Conservation (phyloP, 768 basidiomycete species). For the Tylopilus subfusipes region DNA sequence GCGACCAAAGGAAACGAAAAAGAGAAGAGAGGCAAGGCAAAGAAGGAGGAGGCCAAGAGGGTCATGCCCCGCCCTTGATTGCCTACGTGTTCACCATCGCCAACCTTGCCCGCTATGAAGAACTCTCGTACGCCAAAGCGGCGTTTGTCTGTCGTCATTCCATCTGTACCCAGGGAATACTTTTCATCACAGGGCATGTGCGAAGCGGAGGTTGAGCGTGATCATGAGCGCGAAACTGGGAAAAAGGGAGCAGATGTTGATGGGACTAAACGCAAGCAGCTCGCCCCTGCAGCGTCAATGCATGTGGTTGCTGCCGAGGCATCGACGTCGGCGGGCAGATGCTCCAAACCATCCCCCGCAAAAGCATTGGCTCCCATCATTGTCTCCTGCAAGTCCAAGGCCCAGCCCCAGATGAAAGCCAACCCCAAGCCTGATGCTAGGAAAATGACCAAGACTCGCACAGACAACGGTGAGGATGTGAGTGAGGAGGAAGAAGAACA, state of each 20-base stretch:
- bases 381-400: conserved; percentile 2
- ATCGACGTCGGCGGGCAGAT: conserved; percentile 16
- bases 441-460: not conserved
- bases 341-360: conserved; percentile 14
- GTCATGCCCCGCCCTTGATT: not conserved
- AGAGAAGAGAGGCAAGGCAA: not conserved
- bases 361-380: conserved; percentile 3
- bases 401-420: not conserved
- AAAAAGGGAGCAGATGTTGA: not conserved
- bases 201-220: not conserved
- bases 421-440: conserved; percentile 2
- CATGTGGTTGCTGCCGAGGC: conserved; percentile 23
- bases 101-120: conserved; percentile 3
- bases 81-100: conserved; percentile 6
- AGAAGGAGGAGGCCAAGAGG: not conserved
- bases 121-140: conserved; percentile 15
- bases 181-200: conserved; percentile 18
- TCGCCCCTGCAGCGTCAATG: conserved; percentile 20
- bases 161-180: conserved; percentile 25
- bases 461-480: not conserved
- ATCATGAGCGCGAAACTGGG: not conserved
- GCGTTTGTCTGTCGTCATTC: conserved; percentile 28
- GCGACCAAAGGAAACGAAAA: conserved; percentile 1
- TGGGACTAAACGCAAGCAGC: conserved; percentile 1
- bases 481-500: not conserved